These are phyloP conservation scores for Apiospora malaysiana DNA, from an alignment of 2,329 filamentous ascomycete genomes.

Conservation along the genomic window DNA sequence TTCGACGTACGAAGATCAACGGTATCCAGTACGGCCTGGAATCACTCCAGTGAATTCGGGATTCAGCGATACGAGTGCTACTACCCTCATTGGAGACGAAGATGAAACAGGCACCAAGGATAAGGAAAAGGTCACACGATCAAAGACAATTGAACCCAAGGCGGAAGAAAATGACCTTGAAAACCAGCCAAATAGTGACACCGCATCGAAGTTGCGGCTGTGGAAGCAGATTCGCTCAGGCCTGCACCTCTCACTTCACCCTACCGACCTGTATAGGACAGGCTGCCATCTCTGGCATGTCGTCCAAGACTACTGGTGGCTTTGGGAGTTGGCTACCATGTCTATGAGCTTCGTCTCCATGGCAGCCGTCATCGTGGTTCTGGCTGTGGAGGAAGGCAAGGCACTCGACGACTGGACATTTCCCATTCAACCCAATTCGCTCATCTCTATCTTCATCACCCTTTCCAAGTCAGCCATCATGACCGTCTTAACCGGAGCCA, in stretches of 20 bases:
- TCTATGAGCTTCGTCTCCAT: not conserved
- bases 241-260: not conserved
- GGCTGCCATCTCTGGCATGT: not conserved
- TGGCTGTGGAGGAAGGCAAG: not conserved
- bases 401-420: not conserved
- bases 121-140: not conserved
- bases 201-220: not conserved
- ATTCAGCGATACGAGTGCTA: not conserved
- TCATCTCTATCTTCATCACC: conserved; percentile 6
- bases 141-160: not conserved
- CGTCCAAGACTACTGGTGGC: conserved; percentile 7
- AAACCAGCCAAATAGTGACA: not conserved
- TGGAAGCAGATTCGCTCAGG: not conserved
- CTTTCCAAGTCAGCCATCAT: not conserved
- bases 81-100: not conserved
- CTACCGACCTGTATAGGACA: not conserved
- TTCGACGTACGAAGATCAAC: not conserved
- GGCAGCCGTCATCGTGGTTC: not conserved
- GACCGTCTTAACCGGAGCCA: not conserved
- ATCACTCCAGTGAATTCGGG: not conserved
- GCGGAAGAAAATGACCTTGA: no score
- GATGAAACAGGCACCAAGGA: no score
- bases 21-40: not conserved
- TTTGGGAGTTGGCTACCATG: not conserved
- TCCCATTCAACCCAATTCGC: not conserved